Conservation (phyloP, 495 filamentous ascomycete genomes). For the Cercophora newfieldiana region DNA sequence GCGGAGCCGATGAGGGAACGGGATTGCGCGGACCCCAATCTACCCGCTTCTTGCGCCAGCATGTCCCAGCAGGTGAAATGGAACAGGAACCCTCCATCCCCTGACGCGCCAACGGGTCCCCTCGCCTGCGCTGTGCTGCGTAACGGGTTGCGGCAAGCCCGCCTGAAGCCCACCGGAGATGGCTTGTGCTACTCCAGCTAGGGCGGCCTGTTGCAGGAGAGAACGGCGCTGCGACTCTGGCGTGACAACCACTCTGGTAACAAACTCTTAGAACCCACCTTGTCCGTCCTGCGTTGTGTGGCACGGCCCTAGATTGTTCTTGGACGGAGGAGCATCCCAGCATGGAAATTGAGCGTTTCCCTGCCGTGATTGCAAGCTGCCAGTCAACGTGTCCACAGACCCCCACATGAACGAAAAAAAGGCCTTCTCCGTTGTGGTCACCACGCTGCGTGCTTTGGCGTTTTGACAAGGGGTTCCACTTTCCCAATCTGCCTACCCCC, state of each 20-base stretch:
- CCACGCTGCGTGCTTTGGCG: neutral
- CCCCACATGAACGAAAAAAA: neutral
- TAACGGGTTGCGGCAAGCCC: conserved; percentile 13
- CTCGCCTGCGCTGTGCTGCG: neutral
- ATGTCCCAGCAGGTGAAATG: neutral
- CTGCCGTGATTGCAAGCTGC: conserved; percentile 2
- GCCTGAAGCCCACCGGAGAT: conserved; percentile 12
- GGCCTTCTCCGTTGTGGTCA: neutral
- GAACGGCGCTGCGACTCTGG: conserved; percentile 3
- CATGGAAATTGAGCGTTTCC: conserved; percentile 8
- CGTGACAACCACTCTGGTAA: neutral
- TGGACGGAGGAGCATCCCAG: neutral
- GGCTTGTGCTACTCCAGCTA: conserved; percentile 4
- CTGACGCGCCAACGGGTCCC: neutral
- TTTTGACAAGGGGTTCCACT: neutral
- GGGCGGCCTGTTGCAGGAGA: conserved; percentile 12
- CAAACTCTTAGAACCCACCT: neutral
- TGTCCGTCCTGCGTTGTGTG: neutral
- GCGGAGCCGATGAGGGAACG: conserved; percentile 6
- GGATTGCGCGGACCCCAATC: conserved; percentile 10
- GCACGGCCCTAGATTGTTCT: conserved; percentile 7
- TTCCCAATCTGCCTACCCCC: neutral
- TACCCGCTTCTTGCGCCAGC: neutral
- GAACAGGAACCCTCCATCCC: conserved; percentile 2
- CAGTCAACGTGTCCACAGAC: conserved; percentile 1